Conservation (phyloP, 768 basidiomycete genomes). For the Vararia minispora region DNA sequence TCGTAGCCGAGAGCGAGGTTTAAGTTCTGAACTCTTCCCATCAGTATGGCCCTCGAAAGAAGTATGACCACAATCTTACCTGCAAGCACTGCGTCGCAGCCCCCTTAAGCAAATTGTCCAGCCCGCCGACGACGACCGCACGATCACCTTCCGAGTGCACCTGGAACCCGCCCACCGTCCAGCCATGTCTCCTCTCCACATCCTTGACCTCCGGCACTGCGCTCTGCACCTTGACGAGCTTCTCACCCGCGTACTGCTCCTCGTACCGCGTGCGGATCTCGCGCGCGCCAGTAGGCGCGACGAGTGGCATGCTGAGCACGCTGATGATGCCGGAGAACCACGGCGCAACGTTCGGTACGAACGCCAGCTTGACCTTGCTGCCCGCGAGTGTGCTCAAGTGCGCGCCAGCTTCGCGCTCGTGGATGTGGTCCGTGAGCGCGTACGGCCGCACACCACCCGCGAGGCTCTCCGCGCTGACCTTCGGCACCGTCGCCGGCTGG, state of each 20-base stretch:
- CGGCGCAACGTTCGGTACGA: conserved; percentile 78
- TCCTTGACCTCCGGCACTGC: conserved; percentile 67
- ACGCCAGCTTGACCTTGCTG: conserved; percentile 52
- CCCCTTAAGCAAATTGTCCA: conserved; percentile 96
- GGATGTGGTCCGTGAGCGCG: conserved; percentile 92
- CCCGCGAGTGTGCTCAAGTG: conserved; percentile 64
- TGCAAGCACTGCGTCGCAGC: conserved; percentile 98
- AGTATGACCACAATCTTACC: conserved; percentile 34
- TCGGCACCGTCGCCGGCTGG: conserved; percentile 64
- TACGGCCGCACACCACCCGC: conserved; percentile 74
- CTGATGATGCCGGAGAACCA: conserved; percentile 98
- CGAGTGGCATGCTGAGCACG: conserved; percentile 74
- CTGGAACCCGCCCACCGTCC: conserved; percentile 88
- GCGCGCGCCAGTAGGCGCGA: conserved; percentile 49
- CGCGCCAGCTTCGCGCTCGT: conserved; percentile 87
- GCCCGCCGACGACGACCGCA: conserved; percentile 89
- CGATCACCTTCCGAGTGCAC: conserved; percentile 82
- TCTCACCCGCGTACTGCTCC: conserved; percentile 66
- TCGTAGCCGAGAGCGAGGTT: conserved; percentile 85
- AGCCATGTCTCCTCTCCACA: conserved; percentile 77
- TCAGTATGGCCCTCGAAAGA: background rate
- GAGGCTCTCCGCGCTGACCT: conserved; percentile 69
- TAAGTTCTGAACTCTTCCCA: conserved; percentile 49
- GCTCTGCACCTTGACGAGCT: conserved; percentile 54
- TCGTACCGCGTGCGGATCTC: conserved; percentile 69